Evolutionary conservation across 2,329 filamentous ascomycete species (phyloP).

Genomic region (Sclerotinia borealis): DNA sequence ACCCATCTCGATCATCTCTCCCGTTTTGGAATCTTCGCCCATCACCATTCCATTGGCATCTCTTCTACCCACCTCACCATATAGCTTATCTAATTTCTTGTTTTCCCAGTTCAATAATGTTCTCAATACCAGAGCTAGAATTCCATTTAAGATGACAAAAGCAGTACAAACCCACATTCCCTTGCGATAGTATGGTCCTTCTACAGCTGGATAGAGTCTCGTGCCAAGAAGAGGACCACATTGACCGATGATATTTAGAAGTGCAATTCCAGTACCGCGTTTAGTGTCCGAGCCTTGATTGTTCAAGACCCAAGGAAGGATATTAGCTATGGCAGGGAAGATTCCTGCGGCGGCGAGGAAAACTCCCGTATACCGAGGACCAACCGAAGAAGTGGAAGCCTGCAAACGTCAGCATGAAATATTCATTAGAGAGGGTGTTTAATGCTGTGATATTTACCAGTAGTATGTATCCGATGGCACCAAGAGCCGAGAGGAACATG

Average conservation of each 20-base stretch:
- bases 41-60: slow-evolving; percentile 3
- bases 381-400: slow-evolving; percentile 39
- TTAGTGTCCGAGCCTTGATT: slow-evolving; percentile 66
- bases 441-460: slow-evolving; percentile 38
- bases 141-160: slow-evolving; percentile 54
- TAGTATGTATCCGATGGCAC: slow-evolving; percentile 57
- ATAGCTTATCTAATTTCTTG: slow-evolving; percentile 46
- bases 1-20: background rate
- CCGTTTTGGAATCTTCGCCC: background rate
- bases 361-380: slow-evolving; percentile 41
- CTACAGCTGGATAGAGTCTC: slow-evolving; percentile 50
- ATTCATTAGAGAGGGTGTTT: background rate
- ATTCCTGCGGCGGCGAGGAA: slow-evolving; percentile 54
- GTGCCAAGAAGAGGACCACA: slow-evolving; percentile 58
- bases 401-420: background rate
- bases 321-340: slow-evolving; percentile 63
- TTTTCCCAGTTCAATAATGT: slow-evolving; percentile 55
- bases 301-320: slow-evolving; percentile 64
- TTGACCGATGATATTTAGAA: slow-evolving; percentile 64
- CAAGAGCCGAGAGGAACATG: slow-evolving; percentile 48
- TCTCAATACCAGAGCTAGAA: slow-evolving; percentile 48
- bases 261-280: slow-evolving; percentile 57
- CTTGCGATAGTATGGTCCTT: slow-evolving; percentile 43
- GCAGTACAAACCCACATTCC: slow-evolving; percentile 55
- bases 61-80: slow-evolving; percentile 17